A percentile compares a stretch with the other conserved stretches of the same genome.
These are phyloP conservation scores for Amanita muscaria DNA, from an alignment of 768 basidiomycete genomes.

Conservation along the genomic window DNA sequence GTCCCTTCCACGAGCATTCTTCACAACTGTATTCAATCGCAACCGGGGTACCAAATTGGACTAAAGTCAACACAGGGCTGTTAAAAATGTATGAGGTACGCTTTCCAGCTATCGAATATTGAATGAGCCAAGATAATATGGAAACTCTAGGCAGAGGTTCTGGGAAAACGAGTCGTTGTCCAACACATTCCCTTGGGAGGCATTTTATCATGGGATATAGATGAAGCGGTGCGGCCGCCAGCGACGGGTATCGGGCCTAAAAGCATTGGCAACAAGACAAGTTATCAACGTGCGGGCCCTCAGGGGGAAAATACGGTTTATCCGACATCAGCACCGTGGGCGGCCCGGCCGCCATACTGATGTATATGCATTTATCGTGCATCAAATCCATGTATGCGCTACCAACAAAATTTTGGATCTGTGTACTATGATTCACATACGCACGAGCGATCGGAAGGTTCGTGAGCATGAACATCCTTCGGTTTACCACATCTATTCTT, in stretches of 20 bases:
- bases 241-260: slow-evolving; percentile 5
- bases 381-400: no score
- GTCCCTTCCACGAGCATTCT: slow-evolving; percentile 90
- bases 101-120: no score
- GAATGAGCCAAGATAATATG: not conserved
- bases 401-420: no score
- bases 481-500: no score
- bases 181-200: slow-evolving; percentile 89
- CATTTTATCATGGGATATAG: slow-evolving; percentile 54
- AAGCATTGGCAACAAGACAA: not conserved
- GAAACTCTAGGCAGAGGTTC: slow-evolving; percentile 65
- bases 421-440: no score
- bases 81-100: slow-evolving; percentile 93
- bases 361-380: no score
- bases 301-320: not conserved
- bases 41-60: slow-evolving; percentile 81
- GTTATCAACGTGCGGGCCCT: slow-evolving; percentile 9
- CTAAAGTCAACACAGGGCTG: slow-evolving; percentile 82
- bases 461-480: no score
- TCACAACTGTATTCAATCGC: slow-evolving; percentile 86
- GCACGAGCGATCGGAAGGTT: no score
- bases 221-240: slow-evolving; percentile 8
- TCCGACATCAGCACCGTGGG: not conserved
- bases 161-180: slow-evolving; percentile 92
- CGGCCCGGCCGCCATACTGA: not conserved